Evolutionary conservation across 768 basidiomycete genomes (phyloP).

Genomic region (Suillus hirtellus): DNA sequence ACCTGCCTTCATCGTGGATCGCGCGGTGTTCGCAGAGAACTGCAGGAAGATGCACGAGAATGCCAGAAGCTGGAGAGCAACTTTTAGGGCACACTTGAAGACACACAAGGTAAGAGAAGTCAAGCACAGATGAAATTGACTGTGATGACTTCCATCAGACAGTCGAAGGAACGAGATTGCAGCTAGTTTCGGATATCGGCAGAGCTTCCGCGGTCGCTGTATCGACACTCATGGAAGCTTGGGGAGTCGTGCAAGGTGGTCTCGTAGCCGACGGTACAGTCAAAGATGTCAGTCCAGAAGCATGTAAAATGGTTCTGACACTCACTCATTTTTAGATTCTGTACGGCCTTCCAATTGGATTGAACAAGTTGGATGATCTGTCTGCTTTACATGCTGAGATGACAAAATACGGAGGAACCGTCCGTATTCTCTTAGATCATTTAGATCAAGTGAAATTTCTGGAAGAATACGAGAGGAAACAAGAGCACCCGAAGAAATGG

Average conservation of each 20-base stretch:
- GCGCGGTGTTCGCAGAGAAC: slow-evolving; percentile 68
- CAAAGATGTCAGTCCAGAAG: slow-evolving; percentile 61
- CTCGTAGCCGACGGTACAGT: slow-evolving; percentile 71
- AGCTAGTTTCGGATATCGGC: slow-evolving; percentile 56
- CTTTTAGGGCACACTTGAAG: slow-evolving; percentile 83
- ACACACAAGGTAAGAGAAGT: slow-evolving; percentile 63
- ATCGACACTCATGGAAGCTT: slow-evolving; percentile 84
- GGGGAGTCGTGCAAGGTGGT: slow-evolving; percentile 67
- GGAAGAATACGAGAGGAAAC: slow-evolving; percentile 55
- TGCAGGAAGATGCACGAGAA: slow-evolving; percentile 72
- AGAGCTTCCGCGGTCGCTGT: slow-evolving; percentile 66
- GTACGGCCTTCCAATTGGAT: slow-evolving; percentile 72
- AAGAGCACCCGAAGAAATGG: slow-evolving; percentile 52
- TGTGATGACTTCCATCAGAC: slow-evolving; percentile 47
- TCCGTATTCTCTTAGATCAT: slow-evolving; percentile 77
- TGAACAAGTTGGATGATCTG: slow-evolving; percentile 74
- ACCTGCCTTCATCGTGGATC: slow-evolving; percentile 78
- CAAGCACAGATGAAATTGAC: not conserved
- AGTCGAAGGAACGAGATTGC: slow-evolving; percentile 69
- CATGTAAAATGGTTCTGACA: slow-evolving; percentile 3
- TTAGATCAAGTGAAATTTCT: slow-evolving; percentile 68
- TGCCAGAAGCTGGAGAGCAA: slow-evolving; percentile 64
- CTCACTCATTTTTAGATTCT: slow-evolving; percentile 54
- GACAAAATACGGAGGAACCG: slow-evolving; percentile 50
- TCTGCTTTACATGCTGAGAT: slow-evolving; percentile 59